phyloP scores from a whole-genome alignment of 2,329 filamentous ascomycete genomes.

The Cladophialophora bantiana region DNA sequence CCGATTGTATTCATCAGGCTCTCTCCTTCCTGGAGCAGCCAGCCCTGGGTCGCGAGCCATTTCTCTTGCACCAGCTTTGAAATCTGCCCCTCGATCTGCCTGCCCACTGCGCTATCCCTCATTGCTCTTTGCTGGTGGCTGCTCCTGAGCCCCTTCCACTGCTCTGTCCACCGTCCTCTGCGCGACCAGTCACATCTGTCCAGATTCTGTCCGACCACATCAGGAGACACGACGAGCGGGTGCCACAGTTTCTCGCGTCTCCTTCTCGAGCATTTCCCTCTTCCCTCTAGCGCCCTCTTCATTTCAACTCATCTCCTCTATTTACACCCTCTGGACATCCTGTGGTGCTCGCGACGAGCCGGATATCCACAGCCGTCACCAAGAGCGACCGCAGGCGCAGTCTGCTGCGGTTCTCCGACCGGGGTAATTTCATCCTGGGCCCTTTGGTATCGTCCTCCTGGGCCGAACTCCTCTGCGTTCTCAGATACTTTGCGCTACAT shows the following conservation, averaged over 20 bases:
- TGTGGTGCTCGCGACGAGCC: not conserved
- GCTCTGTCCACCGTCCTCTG: conserved; percentile 8
- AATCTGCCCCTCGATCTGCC: conserved; percentile 32
- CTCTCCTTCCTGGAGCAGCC: not conserved
- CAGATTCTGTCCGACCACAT: conserved; percentile 11
- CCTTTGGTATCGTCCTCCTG: not conserved
- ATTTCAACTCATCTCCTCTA: conserved; percentile 10
- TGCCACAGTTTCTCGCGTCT: conserved; percentile 11
- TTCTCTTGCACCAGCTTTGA: conserved; percentile 6
- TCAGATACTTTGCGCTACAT: conserved; percentile 8
- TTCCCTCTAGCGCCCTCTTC: conserved; percentile 17
- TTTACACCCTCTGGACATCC: conserved; percentile 15
- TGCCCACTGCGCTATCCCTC: conserved; percentile 16
- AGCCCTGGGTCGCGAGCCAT: not conserved
- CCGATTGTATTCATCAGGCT: conserved; percentile 17
- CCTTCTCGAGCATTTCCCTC: conserved; percentile 25
- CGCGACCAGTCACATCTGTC: conserved; percentile 24
- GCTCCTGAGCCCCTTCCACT: conserved; percentile 8
- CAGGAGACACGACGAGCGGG: conserved; percentile 14
- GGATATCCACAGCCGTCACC: conserved; percentile 12
- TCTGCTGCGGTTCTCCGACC: conserved; percentile 18
- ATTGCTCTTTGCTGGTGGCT: conserved; percentile 12
- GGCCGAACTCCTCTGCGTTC: conserved; percentile 6
- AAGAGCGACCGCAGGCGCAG: conserved; percentile 16
- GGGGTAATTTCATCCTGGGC: not conserved